Conservation (phyloP, 768 basidiomycete genomes). For the Lentinula lateritia region DNA sequence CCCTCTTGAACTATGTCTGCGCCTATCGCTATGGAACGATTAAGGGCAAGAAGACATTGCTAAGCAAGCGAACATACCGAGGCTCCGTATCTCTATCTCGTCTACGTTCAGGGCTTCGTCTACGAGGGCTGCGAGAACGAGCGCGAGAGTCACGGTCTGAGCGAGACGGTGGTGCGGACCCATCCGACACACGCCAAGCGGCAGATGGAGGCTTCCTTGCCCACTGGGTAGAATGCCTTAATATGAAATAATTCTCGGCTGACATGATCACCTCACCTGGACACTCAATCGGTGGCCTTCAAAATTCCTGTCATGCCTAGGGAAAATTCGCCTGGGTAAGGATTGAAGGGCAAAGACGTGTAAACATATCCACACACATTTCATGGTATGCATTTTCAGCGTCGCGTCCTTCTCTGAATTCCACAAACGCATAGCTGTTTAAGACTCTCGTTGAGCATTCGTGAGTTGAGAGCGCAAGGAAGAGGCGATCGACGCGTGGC, state of each 20-base stretch:
- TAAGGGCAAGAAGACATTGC: background rate
- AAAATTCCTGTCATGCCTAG: slow-evolving; percentile 71
- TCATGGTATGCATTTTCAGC: slow-evolving; percentile 83
- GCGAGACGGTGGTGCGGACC: slow-evolving; percentile 37
- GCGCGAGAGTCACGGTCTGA: slow-evolving; percentile 26
- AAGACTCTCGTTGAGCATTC: slow-evolving; percentile 52
- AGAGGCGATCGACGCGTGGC: background rate
- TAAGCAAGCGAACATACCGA: slow-evolving; percentile 13
- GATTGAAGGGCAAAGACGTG: background rate
- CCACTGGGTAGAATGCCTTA: slow-evolving; percentile 43
- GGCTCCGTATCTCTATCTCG: slow-evolving; percentile 26
- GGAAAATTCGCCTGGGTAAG: background rate
- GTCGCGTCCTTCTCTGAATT: slow-evolving; percentile 72
- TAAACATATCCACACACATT: slow-evolving; percentile 45
- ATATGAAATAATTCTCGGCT: background rate
- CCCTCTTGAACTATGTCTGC: slow-evolving; percentile 18
- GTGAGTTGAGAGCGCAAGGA: slow-evolving; percentile 23
- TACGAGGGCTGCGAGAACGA: slow-evolving; percentile 51
- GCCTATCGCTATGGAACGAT: slow-evolving; percentile 33
- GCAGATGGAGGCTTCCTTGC: slow-evolving; percentile 79
- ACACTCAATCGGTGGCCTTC: slow-evolving; percentile 73
- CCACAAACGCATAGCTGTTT: slow-evolving; percentile 81
- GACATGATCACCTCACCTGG: slow-evolving; percentile 41
- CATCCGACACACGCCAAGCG: slow-evolving; percentile 74
- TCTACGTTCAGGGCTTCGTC: slow-evolving; percentile 29